phyloP scores from a whole-genome alignment of 371 early-diverging fungal species.

The Rhizopus arrhizus region DNA sequence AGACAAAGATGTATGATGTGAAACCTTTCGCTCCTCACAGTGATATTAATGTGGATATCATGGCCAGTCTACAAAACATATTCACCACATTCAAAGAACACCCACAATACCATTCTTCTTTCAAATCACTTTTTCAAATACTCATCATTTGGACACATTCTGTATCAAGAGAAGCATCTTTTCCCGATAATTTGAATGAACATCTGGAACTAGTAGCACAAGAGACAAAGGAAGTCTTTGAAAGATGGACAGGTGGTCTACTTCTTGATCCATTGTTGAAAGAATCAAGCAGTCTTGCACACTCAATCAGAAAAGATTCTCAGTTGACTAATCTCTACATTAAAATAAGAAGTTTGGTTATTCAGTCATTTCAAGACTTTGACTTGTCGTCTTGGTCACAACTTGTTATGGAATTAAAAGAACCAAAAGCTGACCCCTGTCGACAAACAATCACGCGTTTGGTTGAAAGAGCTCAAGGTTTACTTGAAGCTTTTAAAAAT shows the following conservation, averaged over 20 bases:
- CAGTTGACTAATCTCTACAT: slow-evolving; percentile 32
- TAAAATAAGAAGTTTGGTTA: slow-evolving; percentile 20
- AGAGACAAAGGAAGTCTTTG: slow-evolving; percentile 45
- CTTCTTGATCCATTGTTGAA: slow-evolving; percentile 41
- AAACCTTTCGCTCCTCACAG: not conserved
- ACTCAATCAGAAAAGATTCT: slow-evolving; percentile 26
- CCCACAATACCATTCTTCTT: slow-evolving; percentile 45
- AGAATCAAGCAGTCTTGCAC: slow-evolving; percentile 26
- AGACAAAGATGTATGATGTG: not conserved
- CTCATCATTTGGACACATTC: slow-evolving; percentile 37
- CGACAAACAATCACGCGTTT: slow-evolving; percentile 21
- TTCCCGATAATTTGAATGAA: slow-evolving; percentile 17
- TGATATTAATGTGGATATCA: slow-evolving; percentile 1
- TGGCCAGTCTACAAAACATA: slow-evolving; percentile 7
- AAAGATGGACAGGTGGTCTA: slow-evolving; percentile 52
- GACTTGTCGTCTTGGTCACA: slow-evolving; percentile 11
- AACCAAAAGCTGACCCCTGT: slow-evolving; percentile 23
- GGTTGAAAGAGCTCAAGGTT: slow-evolving; percentile 17
- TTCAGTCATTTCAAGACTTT: slow-evolving; percentile 9
- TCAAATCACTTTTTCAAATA: slow-evolving; percentile 35
- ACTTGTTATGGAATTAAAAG: slow-evolving; percentile 13
- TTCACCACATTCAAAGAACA: slow-evolving; percentile 34
- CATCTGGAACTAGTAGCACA: slow-evolving; percentile 25
- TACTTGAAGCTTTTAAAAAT: slow-evolving; percentile 24
- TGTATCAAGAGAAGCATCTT: slow-evolving; percentile 18